These are phyloP conservation scores for Hypseocharis bilobata DNA, from an alignment of 441 rosid species.

Conservation along the genomic window DNA sequence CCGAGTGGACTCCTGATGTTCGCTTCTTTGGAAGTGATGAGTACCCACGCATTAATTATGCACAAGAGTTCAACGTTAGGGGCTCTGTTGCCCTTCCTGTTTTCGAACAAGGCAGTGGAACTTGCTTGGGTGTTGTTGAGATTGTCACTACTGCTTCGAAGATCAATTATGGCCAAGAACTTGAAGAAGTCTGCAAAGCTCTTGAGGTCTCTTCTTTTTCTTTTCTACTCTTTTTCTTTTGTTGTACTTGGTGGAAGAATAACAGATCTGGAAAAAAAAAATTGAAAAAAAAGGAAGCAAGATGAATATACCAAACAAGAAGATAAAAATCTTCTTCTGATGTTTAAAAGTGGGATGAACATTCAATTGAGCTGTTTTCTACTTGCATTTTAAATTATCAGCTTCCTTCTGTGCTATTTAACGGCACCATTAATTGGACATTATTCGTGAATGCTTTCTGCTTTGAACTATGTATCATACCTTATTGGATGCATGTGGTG, in stretches of 20 bases:
- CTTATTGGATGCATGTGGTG: no score
- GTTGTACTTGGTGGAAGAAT: not conserved
- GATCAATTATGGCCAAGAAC: constrained; percentile 55
- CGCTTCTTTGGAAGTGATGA: constrained; percentile 59
- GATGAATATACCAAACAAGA: not conserved
- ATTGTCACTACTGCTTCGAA: constrained; percentile 59
- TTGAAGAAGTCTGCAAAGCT: constrained; percentile 72
- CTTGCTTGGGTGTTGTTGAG: constrained; percentile 89
- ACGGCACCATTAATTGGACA: no score
- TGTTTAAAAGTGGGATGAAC: not conserved
- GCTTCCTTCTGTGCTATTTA: no score
- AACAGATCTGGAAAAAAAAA: not conserved
- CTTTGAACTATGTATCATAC: no score
- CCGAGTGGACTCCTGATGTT: constrained; percentile 90
- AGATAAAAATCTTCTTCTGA: not conserved
- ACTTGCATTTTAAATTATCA: no score
- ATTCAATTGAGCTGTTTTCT: no score
- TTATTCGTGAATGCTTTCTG: not conserved
- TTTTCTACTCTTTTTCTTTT: constrained; percentile 14
- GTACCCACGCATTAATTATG: constrained; percentile 49
- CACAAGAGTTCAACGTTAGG: constrained; percentile 45
- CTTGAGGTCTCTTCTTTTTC: constrained; percentile 51
- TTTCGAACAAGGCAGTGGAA: constrained; percentile 51
- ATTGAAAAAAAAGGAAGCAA: no score
- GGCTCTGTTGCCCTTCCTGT: constrained; percentile 67